Evolutionary conservation across 1,284 basidiomycete genomes (phyloP), one percentile per base, ranked within the genome.

Genomic region (Trametes sp.): DNA sequence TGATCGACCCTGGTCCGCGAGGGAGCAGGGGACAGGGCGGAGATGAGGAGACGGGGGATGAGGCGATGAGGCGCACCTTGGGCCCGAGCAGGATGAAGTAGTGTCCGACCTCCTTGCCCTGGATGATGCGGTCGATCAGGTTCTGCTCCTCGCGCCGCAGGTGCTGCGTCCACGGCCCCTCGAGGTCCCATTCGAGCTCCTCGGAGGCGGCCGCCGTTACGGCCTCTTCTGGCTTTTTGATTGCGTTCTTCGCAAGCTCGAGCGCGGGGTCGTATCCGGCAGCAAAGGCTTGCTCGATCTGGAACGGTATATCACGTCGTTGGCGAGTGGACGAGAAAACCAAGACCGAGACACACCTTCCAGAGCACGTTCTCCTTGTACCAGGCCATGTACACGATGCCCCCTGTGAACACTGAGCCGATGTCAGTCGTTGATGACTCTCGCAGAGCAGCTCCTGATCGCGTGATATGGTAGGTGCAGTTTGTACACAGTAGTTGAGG

Each of bases 321-420:
- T 14, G 62, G 41, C 44, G 56, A 26, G 24, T 14, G 9, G 26
- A 24, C n/a, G 2, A 35, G 9, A 4, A 21, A 38, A 7, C 21
- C 14, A 14, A 33, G 9, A 21, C 4, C 4, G 24, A 19, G 62
- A 63, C 72, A 57, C 57, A 90, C 92, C 81, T 94, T 88, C 74
- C 86, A 79, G n/a, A 93, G 79, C 11, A 94, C 92, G 72, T 88
- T 87, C 67, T 84, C 84, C 77, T 94, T 94, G 78, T 94, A 94
- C 88, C 88, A 93, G 33, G 80, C 78, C 55, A 93, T 76, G 75
- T 94, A 93, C 13, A 82, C 84, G 16, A 91, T 78, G 56, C 93
- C 92, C 26, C 90, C 90, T 26, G 86, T 67, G 69, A 92, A 90
- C 5, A 89, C 85, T 88, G 16, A n/a, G 4, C 4, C 2, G 16